Evolutionary conservation across 495 filamentous ascomycete genomes (phyloP).

Genomic region (Aspergillus mulundensis): DNA sequence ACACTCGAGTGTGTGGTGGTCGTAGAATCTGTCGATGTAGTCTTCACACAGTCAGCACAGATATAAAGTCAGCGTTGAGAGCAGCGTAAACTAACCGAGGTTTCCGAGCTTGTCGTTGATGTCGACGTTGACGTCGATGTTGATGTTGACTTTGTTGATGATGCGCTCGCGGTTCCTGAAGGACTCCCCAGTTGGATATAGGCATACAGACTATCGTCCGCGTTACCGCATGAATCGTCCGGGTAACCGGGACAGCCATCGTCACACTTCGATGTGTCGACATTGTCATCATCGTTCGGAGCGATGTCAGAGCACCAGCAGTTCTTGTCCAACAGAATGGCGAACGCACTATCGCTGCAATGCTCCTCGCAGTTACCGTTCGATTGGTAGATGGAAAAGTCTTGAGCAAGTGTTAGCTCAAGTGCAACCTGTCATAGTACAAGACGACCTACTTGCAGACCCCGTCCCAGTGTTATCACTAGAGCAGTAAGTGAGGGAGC

Average conservation of each 20-base stretch:
- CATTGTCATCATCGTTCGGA: conserved; percentile 44
- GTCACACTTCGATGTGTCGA: conserved; percentile 45
- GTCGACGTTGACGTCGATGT: conserved; percentile 21
- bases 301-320: conserved; percentile 78
- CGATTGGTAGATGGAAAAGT: conserved; percentile 57
- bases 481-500: conserved; percentile 38
- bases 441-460: conserved; percentile 24
- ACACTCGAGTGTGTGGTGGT: conserved; percentile 35
- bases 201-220: conserved; percentile 49
- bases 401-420: conserved; percentile 30
- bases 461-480: conserved; percentile 39
- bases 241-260: conserved; percentile 64
- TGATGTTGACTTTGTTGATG: conserved; percentile 14
- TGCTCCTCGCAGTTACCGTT: conserved; percentile 56
- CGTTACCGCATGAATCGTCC: conserved; percentile 59
- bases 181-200: conserved; percentile 44
- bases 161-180: conserved; percentile 34
- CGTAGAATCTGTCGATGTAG: conserved; percentile 15
- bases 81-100: background rate
- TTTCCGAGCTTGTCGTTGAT: conserved; percentile 4
- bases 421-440: background rate
- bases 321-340: conserved; percentile 54
- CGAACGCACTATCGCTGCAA: conserved; percentile 64
- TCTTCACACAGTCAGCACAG: conserved; percentile 1
- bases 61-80: background rate